Evolutionary conservation across 768 basidiomycete species (phyloP), one percentile per base, ranked within the genome.

Genomic region (Ramaria sp.): DNA sequence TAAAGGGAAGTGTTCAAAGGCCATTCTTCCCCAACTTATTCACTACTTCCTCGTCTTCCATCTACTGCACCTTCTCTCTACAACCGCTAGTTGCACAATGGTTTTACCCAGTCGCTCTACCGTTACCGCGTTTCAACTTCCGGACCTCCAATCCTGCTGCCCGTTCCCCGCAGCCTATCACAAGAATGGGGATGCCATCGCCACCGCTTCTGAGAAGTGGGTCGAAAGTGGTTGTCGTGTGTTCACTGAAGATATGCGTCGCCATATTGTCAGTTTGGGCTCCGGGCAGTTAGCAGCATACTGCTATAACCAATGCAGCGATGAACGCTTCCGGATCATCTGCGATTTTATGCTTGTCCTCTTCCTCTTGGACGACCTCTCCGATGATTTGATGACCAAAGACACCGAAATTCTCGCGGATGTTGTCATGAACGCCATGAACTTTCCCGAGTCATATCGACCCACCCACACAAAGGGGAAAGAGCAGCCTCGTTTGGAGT

Each of bases 271-370:
- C 63, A 80, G 78, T 31, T 72, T 85, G 54, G 79, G 83, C 59
- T 81, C 81, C 13, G 82, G 84, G 45, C 80, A 83, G 60, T 78
- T 88, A 60, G 79, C 82, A 34, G 82, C 82, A 2, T 77, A 72
- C 64, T 84, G 81, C 66, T 87, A 86, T 65, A 75, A 79, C 58
- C 75, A 75, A 22, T 71, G 78, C 24, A 69, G 77, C 19, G 66
- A 72, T 42, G 77, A 79, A 60, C 78, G 80, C 51, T 77, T 88
- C 41, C 79, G 81, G 33, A 77, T 84, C 59, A 76, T 82, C 59
- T 78, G 79, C 3, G 85, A 87, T 68, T 86, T 84, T 63, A 78
- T 87, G 80, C 70, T 67, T 59, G 73, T 68, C 63, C 60, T 73
- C 37, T 75, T 76, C 47, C 72, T 71, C 41, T 62, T 73, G 24